phyloP scores from a whole-genome alignment of 2,329 filamentous ascomycete genomes.

The Rutstroemia sp. region DNA sequence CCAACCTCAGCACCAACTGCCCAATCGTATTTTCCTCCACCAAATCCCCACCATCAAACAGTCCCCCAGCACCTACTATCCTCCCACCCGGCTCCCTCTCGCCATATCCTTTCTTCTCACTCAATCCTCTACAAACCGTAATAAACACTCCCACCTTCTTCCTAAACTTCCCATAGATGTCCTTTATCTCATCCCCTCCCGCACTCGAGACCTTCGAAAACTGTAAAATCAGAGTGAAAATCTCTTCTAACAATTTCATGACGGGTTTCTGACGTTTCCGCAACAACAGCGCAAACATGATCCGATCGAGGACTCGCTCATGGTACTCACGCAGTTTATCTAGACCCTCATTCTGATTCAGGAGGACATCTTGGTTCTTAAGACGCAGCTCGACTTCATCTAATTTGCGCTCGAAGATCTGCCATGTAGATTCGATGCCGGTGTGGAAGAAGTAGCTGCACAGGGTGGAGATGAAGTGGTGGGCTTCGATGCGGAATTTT shows the following conservation, averaged over 20 bases:
- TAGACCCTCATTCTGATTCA: constrained; percentile 51
- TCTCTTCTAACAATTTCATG: constrained; percentile 65
- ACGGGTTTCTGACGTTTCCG: constrained; percentile 69
- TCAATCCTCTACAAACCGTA: constrained; percentile 60
- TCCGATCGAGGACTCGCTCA: constrained; percentile 64
- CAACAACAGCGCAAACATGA: constrained; percentile 66
- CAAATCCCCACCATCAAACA: constrained; percentile 33
- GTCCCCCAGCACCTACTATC: constrained; percentile 20
- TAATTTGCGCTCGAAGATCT: constrained; percentile 58
- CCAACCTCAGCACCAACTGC: constrained; percentile 60
- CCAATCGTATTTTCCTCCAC: constrained; percentile 54
- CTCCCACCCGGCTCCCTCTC: constrained; percentile 26
- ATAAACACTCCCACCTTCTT: constrained; percentile 71
- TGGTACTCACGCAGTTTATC: constrained; percentile 63
- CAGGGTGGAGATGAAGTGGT: constrained; percentile 69
- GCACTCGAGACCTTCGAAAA: constrained; percentile 50
- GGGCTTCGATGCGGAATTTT: constrained; percentile 67
- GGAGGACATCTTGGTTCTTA: constrained; percentile 29
- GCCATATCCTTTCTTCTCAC: constrained; percentile 48
- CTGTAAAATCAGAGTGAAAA: constrained; percentile 63
- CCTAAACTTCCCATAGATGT: constrained; percentile 58
- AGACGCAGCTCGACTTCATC: constrained; percentile 54
- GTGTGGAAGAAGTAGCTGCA: constrained; percentile 74
- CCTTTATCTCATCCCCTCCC: constrained; percentile 36
- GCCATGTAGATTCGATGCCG: constrained; percentile 69